Conservation (phyloP, 306 rosid species). For the Citrullus colocynthis region DNA sequence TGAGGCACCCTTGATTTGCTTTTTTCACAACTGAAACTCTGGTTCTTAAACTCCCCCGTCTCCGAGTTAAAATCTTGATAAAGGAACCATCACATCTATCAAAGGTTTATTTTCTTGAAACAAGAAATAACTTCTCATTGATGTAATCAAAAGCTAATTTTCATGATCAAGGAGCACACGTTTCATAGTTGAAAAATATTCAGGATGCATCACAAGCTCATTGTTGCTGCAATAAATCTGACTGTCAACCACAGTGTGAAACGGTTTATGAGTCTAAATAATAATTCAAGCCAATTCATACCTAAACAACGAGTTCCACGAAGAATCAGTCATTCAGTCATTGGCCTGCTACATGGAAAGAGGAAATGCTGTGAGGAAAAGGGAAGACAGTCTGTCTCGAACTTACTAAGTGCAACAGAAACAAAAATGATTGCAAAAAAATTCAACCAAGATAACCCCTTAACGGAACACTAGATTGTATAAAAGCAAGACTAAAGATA, state of each 20-base stretch:
- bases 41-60: background rate
- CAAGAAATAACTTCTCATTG: too few relatives aligned
- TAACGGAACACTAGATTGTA: background rate
- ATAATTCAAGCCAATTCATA: background rate
- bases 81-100: background rate
- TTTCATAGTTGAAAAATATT: background rate
- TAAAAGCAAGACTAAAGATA: background rate
- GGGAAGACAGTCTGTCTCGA: background rate
- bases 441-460: background rate
- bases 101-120: too few relatives aligned
- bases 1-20: background rate
- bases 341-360: background rate
- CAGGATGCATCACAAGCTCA: background rate
- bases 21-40: background rate
- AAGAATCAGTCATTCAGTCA: background rate
- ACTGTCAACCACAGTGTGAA: background rate
- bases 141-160: too few relatives aligned
- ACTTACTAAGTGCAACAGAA: background rate
- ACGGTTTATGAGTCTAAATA: background rate
- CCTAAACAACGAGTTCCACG: background rate
- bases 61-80: background rate
- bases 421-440: background rate
- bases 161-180: background rate
- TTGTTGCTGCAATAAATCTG: background rate
- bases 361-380: background rate